Conservation (phyloP, 768 basidiomycete species). For the Leccinum sublutescens region DNA sequence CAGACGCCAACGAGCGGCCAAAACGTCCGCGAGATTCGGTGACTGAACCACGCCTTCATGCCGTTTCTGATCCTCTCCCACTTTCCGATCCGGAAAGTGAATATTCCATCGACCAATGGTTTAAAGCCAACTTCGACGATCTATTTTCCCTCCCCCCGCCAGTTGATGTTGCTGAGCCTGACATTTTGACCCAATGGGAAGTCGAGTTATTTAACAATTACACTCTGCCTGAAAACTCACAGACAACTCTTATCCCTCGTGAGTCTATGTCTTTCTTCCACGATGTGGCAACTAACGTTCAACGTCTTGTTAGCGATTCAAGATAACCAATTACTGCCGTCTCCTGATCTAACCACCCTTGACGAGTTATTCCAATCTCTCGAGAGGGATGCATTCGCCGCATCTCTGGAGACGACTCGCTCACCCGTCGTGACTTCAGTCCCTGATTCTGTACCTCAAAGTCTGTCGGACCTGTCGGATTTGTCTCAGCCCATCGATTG, state of each 20-base stretch:
- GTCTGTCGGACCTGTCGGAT: not conserved
- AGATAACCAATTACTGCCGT: not conserved
- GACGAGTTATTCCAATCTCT: constrained; percentile 2
- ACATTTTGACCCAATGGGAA: constrained; percentile 28
- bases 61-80: not conserved
- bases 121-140: constrained; percentile 22
- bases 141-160: constrained; percentile 14
- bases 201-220: constrained; percentile 35
- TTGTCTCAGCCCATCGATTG: constrained; percentile 13
- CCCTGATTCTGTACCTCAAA: not conserved
- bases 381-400: not conserved
- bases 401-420: not conserved
- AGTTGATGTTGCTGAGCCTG: constrained; percentile 17
- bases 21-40: not conserved
- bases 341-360: not conserved
- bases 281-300: not conserved
- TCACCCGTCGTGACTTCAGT: not conserved
- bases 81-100: constrained; percentile 9
- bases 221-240: constrained; percentile 5
- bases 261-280: not conserved
- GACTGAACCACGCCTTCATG: not conserved
- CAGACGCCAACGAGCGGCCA: not conserved
- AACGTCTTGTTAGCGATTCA: not conserved
- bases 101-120: constrained; percentile 38
- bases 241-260: not conserved